phyloP scores from a whole-genome alignment of 176 grass and related monocot species.

The Avena insularis region DNA sequence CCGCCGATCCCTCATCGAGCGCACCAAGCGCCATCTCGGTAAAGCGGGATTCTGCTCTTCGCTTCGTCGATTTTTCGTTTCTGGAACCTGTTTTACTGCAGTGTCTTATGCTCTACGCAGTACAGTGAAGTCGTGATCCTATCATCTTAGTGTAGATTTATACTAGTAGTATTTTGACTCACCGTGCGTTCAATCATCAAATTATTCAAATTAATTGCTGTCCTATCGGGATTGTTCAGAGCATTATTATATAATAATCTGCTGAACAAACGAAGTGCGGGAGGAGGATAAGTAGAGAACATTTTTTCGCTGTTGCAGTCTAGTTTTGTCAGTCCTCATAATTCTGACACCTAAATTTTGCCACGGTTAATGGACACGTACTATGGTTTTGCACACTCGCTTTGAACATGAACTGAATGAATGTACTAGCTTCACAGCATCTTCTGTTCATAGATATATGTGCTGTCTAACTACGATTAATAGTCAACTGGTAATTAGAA shows the following conservation, averaged over 20 bases:
- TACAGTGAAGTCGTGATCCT: background rate
- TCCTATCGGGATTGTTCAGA: background rate
- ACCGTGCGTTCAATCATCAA: background rate
- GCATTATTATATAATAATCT: background rate
- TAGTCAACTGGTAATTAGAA: background rate
- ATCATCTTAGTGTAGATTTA: background rate
- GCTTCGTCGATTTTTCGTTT: no score
- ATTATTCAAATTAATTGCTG: background rate
- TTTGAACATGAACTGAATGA: background rate
- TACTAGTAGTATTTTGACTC: background rate
- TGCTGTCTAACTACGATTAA: background rate
- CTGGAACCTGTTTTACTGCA: no score
- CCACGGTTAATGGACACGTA: background rate
- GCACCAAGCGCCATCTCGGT: slow-evolving; percentile 67
- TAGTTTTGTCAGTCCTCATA: background rate
- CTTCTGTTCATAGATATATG: background rate
- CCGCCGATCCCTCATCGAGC: slow-evolving; percentile 50
- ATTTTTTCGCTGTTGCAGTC: background rate
- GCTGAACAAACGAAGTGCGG: background rate
- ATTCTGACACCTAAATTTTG: background rate
- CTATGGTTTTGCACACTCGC: background rate
- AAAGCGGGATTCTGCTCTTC: no score
- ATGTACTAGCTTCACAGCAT: background rate
- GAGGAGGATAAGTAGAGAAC: background rate
- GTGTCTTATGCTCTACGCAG: background rate